These are phyloP conservation scores for Esteya vermicola DNA, from an alignment of 2,329 filamentous ascomycete genomes.

Conservation along the genomic window DNA sequence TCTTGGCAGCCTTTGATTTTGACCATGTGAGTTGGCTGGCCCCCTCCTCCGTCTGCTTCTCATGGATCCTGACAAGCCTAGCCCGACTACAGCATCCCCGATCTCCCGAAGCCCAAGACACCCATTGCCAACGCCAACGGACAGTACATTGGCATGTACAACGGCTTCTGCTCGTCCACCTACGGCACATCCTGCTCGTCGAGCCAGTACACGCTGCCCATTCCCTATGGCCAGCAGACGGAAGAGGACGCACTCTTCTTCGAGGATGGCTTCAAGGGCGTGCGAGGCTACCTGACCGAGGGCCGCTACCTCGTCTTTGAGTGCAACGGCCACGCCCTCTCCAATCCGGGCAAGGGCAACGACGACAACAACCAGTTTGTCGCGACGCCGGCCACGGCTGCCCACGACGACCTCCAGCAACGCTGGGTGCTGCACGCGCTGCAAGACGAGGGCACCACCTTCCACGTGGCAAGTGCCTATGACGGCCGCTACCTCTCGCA, in stretches of 20 bases:
- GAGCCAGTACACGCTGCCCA: slow-evolving; percentile 12
- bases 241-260: slow-evolving; percentile 23
- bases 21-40: slow-evolving; percentile 7
- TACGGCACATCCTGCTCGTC: slow-evolving; percentile 18
- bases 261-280: slow-evolving; percentile 39
- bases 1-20: slow-evolving; percentile 15
- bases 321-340: slow-evolving; percentile 26
- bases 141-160: slow-evolving; percentile 25
- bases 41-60: not conserved
- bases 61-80: not conserved
- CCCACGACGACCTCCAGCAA: slow-evolving; percentile 26
- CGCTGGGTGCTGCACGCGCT: slow-evolving; percentile 34
- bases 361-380: slow-evolving; percentile 8
- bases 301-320: slow-evolving; percentile 40
- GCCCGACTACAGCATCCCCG: slow-evolving; percentile 33
- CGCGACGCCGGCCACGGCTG: slow-evolving; percentile 14
- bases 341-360: slow-evolving; percentile 14
- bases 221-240: slow-evolving; percentile 29
- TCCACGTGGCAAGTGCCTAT: slow-evolving; percentile 14
- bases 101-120: slow-evolving; percentile 25
- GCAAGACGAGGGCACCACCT: slow-evolving; percentile 13
- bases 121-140: slow-evolving; percentile 27
- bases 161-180: slow-evolving; percentile 22
- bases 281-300: slow-evolving; percentile 36
- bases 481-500: slow-evolving; percentile 13